These are phyloP conservation scores for Plectosphaerella plurivora DNA, from an alignment of 2,329 filamentous ascomycete genomes.

Conservation along the genomic window DNA sequence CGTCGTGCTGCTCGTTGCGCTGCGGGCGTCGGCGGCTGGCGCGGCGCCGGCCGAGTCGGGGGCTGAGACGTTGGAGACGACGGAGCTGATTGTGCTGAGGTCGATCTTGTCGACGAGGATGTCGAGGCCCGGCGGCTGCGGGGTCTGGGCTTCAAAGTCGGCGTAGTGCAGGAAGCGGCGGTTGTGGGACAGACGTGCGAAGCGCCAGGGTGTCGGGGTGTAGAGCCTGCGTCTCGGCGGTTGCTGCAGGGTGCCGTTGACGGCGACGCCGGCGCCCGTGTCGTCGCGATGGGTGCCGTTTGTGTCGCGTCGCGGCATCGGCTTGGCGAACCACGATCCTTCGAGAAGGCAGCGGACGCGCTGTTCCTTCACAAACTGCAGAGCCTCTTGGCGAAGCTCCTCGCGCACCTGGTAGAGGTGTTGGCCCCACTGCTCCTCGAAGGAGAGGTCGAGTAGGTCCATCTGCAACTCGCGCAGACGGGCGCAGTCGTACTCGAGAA, in stretches of 20 bases:
- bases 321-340: slow-evolving; percentile 78
- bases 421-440: slow-evolving; percentile 91
- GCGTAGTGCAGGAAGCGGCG: slow-evolving; percentile 85
- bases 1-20: slow-evolving; percentile 37
- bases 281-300: slow-evolving; percentile 15
- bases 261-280: not conserved
- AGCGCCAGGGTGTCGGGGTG: slow-evolving; percentile 66
- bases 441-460: slow-evolving; percentile 84
- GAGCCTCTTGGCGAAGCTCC: slow-evolving; percentile 81
- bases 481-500: slow-evolving; percentile 76
- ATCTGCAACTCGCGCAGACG: slow-evolving; percentile 84
- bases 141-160: slow-evolving; percentile 66
- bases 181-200: slow-evolving; percentile 85
- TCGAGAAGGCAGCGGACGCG: slow-evolving; percentile 83
- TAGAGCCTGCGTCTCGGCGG: slow-evolving; percentile 29
- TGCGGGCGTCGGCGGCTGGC: slow-evolving; percentile 30
- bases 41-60: slow-evolving; percentile 34
- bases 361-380: slow-evolving; percentile 97
- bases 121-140: slow-evolving; percentile 67
- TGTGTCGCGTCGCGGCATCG: slow-evolving; percentile 32
- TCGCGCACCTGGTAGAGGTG: slow-evolving; percentile 89
- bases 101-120: slow-evolving; percentile 78
- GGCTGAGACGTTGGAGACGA: slow-evolving; percentile 86
- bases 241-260: slow-evolving; percentile 11
- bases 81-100: slow-evolving; percentile 80